Evolutionary conservation across 192 early-diverging fungal genomes (phyloP).

Genomic region (Funneliformis geosporum): DNA sequence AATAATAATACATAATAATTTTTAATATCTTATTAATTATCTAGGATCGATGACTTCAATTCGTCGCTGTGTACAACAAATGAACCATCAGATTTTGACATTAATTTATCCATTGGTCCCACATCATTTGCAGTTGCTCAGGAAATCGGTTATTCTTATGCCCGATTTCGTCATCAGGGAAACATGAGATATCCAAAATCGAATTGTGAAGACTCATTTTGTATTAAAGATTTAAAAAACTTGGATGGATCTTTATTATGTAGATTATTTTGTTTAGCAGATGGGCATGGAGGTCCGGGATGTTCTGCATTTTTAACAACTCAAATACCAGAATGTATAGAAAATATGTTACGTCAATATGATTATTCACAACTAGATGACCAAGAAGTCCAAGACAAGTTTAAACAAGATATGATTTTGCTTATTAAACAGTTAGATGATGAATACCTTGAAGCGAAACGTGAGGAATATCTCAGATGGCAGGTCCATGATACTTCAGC

Average conservation of each 20-base stretch:
- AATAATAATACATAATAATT: not conserved
- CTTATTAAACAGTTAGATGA: conserved; percentile 52
- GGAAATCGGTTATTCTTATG: conserved; percentile 61
- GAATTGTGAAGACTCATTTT: conserved; percentile 57
- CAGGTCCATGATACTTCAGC: conserved; percentile 25
- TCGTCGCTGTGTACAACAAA: conserved; percentile 18
- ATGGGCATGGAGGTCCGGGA: conserved; percentile 59
- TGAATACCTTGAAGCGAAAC: conserved; percentile 53
- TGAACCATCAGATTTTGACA: conserved; percentile 36
- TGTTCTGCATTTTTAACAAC: conserved; percentile 56
- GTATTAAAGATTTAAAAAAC: conserved; percentile 48
- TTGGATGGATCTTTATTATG: conserved; percentile 38
- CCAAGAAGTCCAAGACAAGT: conserved; percentile 40
- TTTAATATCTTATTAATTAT: not conserved
- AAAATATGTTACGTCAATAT: conserved; percentile 49
- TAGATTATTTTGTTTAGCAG: conserved; percentile 56
- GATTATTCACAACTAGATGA: conserved; percentile 38
- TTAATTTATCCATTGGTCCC: conserved; percentile 47
- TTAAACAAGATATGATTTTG: conserved; percentile 47
- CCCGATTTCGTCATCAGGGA: conserved; percentile 51
- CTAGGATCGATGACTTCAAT: not conserved
- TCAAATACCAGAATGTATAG: conserved; percentile 47
- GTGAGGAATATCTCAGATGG: conserved; percentile 43
- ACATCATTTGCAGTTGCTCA: conserved; percentile 54
- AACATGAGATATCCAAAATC: conserved; percentile 51